These are phyloP conservation scores for Rhodotorula graminis DNA, from an alignment of 768 basidiomycete species.

Conservation along the genomic window DNA sequence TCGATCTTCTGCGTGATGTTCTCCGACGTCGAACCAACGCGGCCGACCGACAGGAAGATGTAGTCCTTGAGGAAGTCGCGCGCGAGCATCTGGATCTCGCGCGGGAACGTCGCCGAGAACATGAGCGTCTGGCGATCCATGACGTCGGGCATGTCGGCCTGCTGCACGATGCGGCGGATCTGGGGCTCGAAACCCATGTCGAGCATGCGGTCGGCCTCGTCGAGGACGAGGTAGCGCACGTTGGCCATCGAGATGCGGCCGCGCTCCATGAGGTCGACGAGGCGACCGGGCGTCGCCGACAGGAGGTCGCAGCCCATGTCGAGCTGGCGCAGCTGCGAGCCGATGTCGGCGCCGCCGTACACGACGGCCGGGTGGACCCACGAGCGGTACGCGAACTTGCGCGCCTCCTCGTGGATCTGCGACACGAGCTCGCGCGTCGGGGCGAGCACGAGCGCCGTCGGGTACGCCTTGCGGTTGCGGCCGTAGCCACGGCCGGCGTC, in stretches of 20 bases:
- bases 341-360: slow-evolving; percentile 98
- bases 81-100: slow-evolving; percentile 95
- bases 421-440: slow-evolving; percentile 98
- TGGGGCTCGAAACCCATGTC: slow-evolving; percentile 99
- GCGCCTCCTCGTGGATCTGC: slow-evolving; percentile 98
- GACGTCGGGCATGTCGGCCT: slow-evolving; percentile 96
- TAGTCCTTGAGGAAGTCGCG: slow-evolving; percentile 97
- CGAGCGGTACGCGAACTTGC: slow-evolving; percentile 97
- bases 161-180: slow-evolving; percentile 94
- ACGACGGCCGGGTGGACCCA: slow-evolving; percentile 99
- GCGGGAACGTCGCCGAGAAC: slow-evolving; percentile 99
- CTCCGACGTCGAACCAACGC: slow-evolving; percentile 96
- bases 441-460: slow-evolving; percentile 93
- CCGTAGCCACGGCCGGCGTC: slow-evolving; percentile 52
- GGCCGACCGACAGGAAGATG: slow-evolving; percentile 95
- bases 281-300: slow-evolving; percentile 93
- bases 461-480: slow-evolving; percentile 81
- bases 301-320: slow-evolving; percentile 96
- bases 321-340: slow-evolving; percentile 83
- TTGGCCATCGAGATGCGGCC: slow-evolving; percentile 93
- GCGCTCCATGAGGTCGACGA: slow-evolving; percentile 96
- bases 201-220: slow-evolving; percentile 99
- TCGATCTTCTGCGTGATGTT: slow-evolving; percentile 97
- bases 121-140: slow-evolving; percentile 93
- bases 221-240: slow-evolving; percentile 94